A percentile compares a stretch with the other conserved stretches of the same genome.
Evolutionary conservation across 1,284 basidiomycete species (phyloP).

Genomic region (Apiotrichum domesticum): DNA sequence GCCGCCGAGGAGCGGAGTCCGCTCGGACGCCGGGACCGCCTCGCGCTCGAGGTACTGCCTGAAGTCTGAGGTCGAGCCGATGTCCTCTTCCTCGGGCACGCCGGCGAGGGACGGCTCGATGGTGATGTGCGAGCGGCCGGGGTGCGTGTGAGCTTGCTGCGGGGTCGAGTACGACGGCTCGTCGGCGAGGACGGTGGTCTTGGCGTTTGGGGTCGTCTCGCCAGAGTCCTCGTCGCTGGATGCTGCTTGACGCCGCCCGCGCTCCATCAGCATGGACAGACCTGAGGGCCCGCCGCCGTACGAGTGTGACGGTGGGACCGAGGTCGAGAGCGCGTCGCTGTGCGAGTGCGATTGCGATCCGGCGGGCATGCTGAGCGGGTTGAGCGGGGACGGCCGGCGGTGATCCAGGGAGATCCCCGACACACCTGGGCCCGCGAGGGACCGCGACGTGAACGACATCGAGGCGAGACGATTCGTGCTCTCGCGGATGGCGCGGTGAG

Average conservation of each 20-base stretch:
- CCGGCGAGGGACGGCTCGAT: slow-evolving; percentile 3
- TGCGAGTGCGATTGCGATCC: slow-evolving; percentile 15
- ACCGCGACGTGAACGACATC: slow-evolving; percentile 29
- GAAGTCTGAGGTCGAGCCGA: slow-evolving; percentile 10
- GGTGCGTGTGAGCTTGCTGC: not conserved
- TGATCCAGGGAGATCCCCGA: slow-evolving; percentile 15
- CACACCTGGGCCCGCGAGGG: not conserved
- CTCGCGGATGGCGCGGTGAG: slow-evolving; percentile 36
- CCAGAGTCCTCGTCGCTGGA: slow-evolving; percentile 6
- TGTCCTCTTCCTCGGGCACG: slow-evolving; percentile 12
- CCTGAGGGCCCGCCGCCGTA: slow-evolving; percentile 24
- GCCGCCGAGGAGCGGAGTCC: slow-evolving; percentile 11
- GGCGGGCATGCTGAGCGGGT: slow-evolving; percentile 12
- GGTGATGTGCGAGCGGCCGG: slow-evolving; percentile 2
- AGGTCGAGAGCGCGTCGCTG: not conserved
- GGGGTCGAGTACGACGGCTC: slow-evolving; percentile 1
- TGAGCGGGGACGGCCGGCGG: slow-evolving; percentile 31
- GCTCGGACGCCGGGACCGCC: slow-evolving; percentile 6
- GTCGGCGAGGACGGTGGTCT: not conserved
- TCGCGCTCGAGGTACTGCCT: slow-evolving; percentile 12
- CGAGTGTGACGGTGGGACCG: slow-evolving; percentile 3
- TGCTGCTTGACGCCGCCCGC: slow-evolving; percentile 1
- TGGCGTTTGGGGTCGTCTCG: slow-evolving; percentile 11
- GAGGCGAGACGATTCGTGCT: slow-evolving; percentile 41
- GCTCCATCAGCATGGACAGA: slow-evolving; percentile 38